These are phyloP conservation scores for Leccinum truebloodii DNA, from an alignment of 768 basidiomycete species.

Conservation along the genomic window DNA sequence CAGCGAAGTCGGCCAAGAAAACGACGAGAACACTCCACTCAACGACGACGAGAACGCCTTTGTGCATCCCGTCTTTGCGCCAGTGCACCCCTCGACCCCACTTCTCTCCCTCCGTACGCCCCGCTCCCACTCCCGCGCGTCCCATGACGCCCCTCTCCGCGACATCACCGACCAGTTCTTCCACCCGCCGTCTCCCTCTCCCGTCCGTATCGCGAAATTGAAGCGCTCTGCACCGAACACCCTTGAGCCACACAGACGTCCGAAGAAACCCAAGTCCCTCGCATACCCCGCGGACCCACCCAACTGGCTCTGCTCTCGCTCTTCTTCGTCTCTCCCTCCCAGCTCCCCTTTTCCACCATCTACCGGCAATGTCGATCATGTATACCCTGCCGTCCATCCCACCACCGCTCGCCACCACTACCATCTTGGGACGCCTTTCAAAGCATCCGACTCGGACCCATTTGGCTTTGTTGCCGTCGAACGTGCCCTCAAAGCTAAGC, in stretches of 20 bases:
- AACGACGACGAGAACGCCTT: conserved; percentile 22
- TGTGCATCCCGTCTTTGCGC: conserved; percentile 4
- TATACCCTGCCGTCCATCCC: conserved; percentile 1
- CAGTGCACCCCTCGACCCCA: conserved; percentile 8
- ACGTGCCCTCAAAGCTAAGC: conserved; percentile 47
- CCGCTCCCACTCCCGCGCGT: conserved; percentile 18
- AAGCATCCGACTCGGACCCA: conserved; percentile 45
- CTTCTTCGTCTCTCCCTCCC: conserved; percentile 36
- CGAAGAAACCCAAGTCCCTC: conserved; percentile 34
- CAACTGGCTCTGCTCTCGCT: conserved; percentile 28
- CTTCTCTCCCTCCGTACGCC: conserved; percentile 26
- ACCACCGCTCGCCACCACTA: conserved; percentile 22
- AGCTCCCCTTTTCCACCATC: conserved; percentile 35
- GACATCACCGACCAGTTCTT: conserved; percentile 38
- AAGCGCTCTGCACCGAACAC: conserved; percentile 14
- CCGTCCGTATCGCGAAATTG: conserved; percentile 26
- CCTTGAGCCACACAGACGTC: conserved; percentile 32
- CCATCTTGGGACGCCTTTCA: conserved; percentile 23
- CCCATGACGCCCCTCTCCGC: conserved; percentile 27
- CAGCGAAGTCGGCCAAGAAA: too few relatives aligned
- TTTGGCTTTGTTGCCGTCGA: conserved; percentile 61
- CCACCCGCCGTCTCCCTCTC: conserved; percentile 35
- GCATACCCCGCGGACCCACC: conserved; percentile 35
- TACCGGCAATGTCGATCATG: conserved; percentile 17
- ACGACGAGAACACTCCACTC: neutral